phyloP scores from a whole-genome alignment of 108 stramenopile genomes.

The Parietichytrium sp. region DNA sequence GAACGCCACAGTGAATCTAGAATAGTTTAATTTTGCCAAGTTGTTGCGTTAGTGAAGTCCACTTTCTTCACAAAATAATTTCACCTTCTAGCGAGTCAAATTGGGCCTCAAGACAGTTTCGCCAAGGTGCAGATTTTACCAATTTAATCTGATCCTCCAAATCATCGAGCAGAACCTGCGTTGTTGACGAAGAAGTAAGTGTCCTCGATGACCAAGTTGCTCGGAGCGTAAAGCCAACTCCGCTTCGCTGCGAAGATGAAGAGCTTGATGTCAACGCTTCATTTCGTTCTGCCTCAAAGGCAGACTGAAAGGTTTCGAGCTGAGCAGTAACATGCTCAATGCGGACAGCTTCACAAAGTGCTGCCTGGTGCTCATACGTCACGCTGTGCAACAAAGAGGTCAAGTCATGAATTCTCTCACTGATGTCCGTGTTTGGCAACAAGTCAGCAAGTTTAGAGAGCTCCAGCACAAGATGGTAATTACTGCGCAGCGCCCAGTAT shows the following conservation, averaged over 20 bases:
- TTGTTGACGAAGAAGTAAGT: too few species aligned
- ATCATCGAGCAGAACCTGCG: slow-evolving; percentile 21
- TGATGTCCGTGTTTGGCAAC: not conserved
- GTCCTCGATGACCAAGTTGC: too few species aligned
- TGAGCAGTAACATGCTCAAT: slow-evolving; percentile 1
- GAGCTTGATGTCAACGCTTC: too few species aligned
- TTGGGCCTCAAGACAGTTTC: not conserved
- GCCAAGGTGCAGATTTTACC: not conserved
- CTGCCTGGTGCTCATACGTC: slow-evolving; percentile 1
- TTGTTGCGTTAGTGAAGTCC: too few species aligned
- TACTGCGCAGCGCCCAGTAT: slow-evolving; percentile 22
- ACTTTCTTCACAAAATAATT: slow-evolving; percentile 13
- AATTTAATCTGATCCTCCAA: slow-evolving; percentile 12
- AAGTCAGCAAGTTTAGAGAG: slow-evolving; percentile 20
- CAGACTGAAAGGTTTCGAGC: slow-evolving; percentile 1
- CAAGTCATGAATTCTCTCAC: not conserved
- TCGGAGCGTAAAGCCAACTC: too few species aligned
- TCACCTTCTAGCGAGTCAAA: not conserved
- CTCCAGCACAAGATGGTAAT: slow-evolving; percentile 14
- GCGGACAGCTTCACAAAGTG: slow-evolving; percentile 5
- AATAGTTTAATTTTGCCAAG: too few species aligned
- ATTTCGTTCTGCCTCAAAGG: too few species aligned
- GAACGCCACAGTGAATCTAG: too few species aligned
- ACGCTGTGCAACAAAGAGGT: not conserved
- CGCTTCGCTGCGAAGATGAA: too few species aligned